Base-by-base conservation (phyloP, 2,329 filamentous ascomycete species). In the Raffaelea arxii region DNA sequence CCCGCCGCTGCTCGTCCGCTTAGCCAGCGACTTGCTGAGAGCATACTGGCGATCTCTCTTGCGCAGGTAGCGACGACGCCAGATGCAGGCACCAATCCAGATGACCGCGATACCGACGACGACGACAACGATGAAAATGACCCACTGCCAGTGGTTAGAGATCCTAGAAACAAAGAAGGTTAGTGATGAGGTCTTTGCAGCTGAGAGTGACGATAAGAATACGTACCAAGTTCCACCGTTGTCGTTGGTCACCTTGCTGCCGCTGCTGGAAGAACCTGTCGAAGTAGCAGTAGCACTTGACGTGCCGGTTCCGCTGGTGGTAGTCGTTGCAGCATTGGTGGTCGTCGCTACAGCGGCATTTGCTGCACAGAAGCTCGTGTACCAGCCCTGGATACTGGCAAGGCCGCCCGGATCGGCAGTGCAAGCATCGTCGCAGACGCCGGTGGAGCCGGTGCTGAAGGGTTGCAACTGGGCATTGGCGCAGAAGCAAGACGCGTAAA, bases 61-160 rank as follows among this genome's bases (percentile, higher is more conserved):
- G 53, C 78, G 78, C 53, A 87, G 70, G 63, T 90, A 84, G 54
- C 83, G 81, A 48, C 80, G 79, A 54, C 86, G 84, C 66, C 86
- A 78, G 62, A 84, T 76, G 58, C 81, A 78, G 35, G 82, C 83
- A 18, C 77, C 71, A 35, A 83, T 65, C 71, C 82, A 84, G 56
- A 87, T 75, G 48, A 71, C 70, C 14, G 73, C 66, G 51, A 94
- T 84, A 45, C 71, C 82, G 49, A 91, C 68, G 38, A 82, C 73
- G 24, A 94, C 72, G 51, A 91, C 68, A 53, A 88, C 80, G 45
- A 92, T 71, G 74, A 92, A 87, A 51, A 91, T 72, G 40, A 94
- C 77, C 86, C 86, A 94, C 67, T 80, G 74, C 69, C 78, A 87
- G 62, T 91, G 86, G 24, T 69, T 72, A 7, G 74, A 71, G 43